These are phyloP conservation scores for Clarkia xantiana DNA, from an alignment of 345 rosid species.

Conservation along the genomic window DNA sequence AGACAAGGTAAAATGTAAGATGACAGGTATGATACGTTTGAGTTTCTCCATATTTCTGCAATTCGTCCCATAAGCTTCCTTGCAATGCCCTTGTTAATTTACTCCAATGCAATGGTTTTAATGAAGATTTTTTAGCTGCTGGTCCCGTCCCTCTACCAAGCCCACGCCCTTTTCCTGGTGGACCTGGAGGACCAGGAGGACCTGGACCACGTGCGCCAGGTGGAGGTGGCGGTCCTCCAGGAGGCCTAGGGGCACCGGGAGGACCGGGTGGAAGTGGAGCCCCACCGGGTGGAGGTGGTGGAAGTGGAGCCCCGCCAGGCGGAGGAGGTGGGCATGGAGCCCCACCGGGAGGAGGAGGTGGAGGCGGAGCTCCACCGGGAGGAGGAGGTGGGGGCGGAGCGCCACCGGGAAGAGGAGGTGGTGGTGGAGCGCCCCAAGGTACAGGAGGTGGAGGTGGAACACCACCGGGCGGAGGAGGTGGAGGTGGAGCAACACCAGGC, in stretches of 20 bases:
- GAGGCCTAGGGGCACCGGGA: slow-evolving; percentile 54
- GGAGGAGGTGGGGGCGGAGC: slow-evolving; percentile 22
- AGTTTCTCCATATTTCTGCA: slow-evolving; percentile 79
- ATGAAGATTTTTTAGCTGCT: slow-evolving; percentile 59
- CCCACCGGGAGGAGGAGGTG: slow-evolving; percentile 28
- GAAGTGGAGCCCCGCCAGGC: slow-evolving; percentile 29
- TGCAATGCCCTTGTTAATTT: slow-evolving; percentile 92
- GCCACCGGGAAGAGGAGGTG: slow-evolving; percentile 16
- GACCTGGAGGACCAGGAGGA: slow-evolving; percentile 19
- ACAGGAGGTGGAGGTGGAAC: slow-evolving; percentile 29
- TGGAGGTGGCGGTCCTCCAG: slow-evolving; percentile 56
- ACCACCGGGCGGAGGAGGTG: slow-evolving; percentile 16
- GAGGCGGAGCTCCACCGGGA: slow-evolving; percentile 15
- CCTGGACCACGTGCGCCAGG: slow-evolving; percentile 39
- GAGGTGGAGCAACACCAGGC: slow-evolving; percentile 17
- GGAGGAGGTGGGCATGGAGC: slow-evolving; percentile 31
- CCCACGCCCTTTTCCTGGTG: slow-evolving; percentile 69
- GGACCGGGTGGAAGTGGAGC: slow-evolving; percentile 39
- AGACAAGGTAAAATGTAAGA: slow-evolving; percentile 7
- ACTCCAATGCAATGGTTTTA: slow-evolving; percentile 97
- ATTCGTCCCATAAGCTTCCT: slow-evolving; percentile 98
- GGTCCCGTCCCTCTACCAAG: slow-evolving; percentile 17
- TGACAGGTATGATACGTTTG: slow-evolving; percentile 39
- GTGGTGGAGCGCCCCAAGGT: slow-evolving; percentile 17
- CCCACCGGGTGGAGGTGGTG: slow-evolving; percentile 51